phyloP scores from a whole-genome alignment of 2,329 filamentous ascomycete species.

The Spiromastix sp. region DNA sequence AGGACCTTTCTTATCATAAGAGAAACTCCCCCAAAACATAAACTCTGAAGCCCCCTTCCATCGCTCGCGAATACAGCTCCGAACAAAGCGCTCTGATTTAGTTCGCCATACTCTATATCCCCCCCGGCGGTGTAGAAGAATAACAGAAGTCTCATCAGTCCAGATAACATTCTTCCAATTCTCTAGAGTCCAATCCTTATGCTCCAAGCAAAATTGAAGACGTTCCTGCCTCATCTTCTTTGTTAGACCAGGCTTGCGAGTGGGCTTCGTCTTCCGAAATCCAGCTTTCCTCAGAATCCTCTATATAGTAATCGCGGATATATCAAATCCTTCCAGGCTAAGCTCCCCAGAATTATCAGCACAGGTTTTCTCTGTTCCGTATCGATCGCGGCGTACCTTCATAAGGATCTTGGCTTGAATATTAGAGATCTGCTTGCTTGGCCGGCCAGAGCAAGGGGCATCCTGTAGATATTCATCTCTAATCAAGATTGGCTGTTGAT shows the following conservation, averaged over 20 bases:
- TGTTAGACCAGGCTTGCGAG: slow-evolving; percentile 10
- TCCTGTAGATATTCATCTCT: slow-evolving; percentile 9
- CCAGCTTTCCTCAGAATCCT: slow-evolving; percentile 7
- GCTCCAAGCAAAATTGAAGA: slow-evolving; percentile 8
- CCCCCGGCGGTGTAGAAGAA: slow-evolving; percentile 8
- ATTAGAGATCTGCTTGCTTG: slow-evolving; percentile 5
- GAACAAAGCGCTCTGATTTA: slow-evolving; percentile 7
- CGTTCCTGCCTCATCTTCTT: slow-evolving; percentile 5
- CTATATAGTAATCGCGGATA: slow-evolving; percentile 2
- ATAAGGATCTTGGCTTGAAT: slow-evolving; percentile 3
- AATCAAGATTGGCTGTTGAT: slow-evolving; percentile 6
- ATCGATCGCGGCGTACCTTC: slow-evolving; percentile 4
- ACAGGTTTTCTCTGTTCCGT: slow-evolving; percentile 9
- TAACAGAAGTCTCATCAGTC: slow-evolving; percentile 13
- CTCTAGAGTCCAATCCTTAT: slow-evolving; percentile 15
- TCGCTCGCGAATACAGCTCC: slow-evolving; percentile 8
- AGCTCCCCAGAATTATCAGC: slow-evolving; percentile 4
- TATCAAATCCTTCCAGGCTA: slow-evolving; percentile 7
- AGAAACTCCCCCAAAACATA: slow-evolving; percentile 20
- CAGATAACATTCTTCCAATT: slow-evolving; percentile 16
- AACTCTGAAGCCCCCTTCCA: slow-evolving; percentile 15
- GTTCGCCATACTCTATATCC: slow-evolving; percentile 8
- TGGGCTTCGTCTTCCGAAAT: slow-evolving; percentile 10
- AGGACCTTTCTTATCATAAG: slow-evolving; percentile 20
- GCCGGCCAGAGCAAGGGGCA: not conserved